These are phyloP conservation scores for Phtheirospermum japonicum DNA, from an alignment of 257 asterid species.

Conservation along the genomic window DNA sequence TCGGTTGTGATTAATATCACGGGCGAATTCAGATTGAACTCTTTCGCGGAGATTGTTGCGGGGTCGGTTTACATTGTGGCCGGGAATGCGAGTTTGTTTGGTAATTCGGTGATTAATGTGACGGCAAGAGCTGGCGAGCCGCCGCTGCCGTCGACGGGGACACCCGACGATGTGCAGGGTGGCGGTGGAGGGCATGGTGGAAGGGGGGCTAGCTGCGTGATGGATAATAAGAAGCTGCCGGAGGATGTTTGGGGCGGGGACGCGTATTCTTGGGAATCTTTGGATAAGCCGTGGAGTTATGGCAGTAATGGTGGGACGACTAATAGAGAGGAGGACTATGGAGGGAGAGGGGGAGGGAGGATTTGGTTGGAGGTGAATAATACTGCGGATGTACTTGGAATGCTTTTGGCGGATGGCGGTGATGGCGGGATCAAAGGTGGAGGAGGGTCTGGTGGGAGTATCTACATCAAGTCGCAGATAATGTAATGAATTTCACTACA, in stretches of 20 bases:
- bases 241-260: slow-evolving; percentile 93
- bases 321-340: slow-evolving; percentile 56
- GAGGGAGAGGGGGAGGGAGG: slow-evolving; percentile 90
- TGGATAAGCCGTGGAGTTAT: slow-evolving; percentile 55
- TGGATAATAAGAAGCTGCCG: slow-evolving; percentile 66
- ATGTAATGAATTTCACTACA: slow-evolving; percentile 50
- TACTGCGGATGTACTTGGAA: slow-evolving; percentile 41
- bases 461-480: slow-evolving; percentile 59
- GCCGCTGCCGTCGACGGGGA: slow-evolving; percentile 47
- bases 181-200: slow-evolving; percentile 93
- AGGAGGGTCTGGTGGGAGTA: slow-evolving; percentile 93
- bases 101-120: slow-evolving; percentile 53
- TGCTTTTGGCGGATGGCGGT: slow-evolving; percentile 80
- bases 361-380: slow-evolving; percentile 55
- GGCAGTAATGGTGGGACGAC: slow-evolving; percentile 91
- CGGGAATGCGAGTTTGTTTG: slow-evolving; percentile 49
- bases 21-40: slow-evolving; percentile 50
- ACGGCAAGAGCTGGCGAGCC: slow-evolving; percentile 64
- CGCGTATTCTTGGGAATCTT: slow-evolving; percentile 67
- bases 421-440: slow-evolving; percentile 85
- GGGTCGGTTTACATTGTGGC: slow-evolving; percentile 54
- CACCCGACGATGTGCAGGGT: slow-evolving; percentile 60
- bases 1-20: slow-evolving; percentile 50
- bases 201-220: slow-evolving; percentile 81
- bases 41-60: slow-evolving; percentile 43